Evolutionary conservation across 306 rosid genomes (phyloP), one percentile per base, ranked within the genome.

Genomic region (Senna siamea): DNA sequence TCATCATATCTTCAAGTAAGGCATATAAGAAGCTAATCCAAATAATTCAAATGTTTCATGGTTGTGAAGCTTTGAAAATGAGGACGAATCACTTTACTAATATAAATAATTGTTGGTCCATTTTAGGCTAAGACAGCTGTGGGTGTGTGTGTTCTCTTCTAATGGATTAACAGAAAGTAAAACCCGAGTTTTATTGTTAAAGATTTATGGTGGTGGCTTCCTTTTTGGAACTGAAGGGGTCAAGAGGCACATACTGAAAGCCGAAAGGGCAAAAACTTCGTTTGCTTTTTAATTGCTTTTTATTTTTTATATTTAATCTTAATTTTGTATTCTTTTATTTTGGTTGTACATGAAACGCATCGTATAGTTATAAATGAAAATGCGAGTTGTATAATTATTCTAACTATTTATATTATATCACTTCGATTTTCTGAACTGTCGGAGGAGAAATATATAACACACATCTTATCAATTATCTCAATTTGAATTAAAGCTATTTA

Each of bases 51-150:
- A 37, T 5, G 37, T 20, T 18, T 69, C 47, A 22, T 70, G 56
- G 7, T n/a, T 26, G 14, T 14, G 18, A 9, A 37, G 15, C 34
- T 69, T 47, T 75, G 19, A 70, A 54, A 57, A 46, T 53, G 69
- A 60, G 69, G 46, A n/a, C 43, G 66, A 55, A 72, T 60, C 63
- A 55, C 26, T 57, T 38, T 40, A 41, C 64, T 20, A 56, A 35
- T 3, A 54, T 68, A 67, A 20, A 18, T 5, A 46, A 9, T 23
- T 76, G 79, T 74, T 47, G 63, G 66, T 47, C 64, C 60, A 69
- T 64, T 74, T 64, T 35, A 41, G 65, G 71, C 35, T 32, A 70
- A 13, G 70, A 19, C 70, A 69, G 47, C 19, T 69, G 34, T 56
- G 52, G 9, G 64, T 23, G 47, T 6, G 9, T 52, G n/a, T 23